Evolutionary conservation across 345 rosid species (phyloP).

Genomic region (Cardiospermum halicacabum): DNA sequence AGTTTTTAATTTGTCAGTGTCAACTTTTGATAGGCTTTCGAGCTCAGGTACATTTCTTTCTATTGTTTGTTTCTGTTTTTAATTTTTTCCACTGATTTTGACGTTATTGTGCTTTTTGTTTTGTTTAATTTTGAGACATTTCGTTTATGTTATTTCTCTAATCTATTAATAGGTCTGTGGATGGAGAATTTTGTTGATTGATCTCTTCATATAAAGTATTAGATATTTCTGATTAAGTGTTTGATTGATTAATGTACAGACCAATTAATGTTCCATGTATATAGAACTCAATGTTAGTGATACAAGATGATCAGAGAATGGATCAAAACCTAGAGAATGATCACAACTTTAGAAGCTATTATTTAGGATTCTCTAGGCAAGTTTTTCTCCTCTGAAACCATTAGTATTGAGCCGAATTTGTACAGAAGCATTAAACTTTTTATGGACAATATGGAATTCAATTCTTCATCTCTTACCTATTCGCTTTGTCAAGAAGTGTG

Average conservation of each 20-base stretch:
- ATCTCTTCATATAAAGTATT: too few species aligned
- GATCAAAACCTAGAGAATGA: too few species aligned
- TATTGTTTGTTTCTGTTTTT: too few species aligned
- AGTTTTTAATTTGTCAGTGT: too few species aligned
- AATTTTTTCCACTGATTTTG: too few species aligned
- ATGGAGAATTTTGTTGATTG: background rate
- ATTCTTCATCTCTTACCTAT: constrained; percentile 69
- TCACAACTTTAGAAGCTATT: constrained; percentile 28
- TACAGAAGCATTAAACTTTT: constrained; percentile 35
- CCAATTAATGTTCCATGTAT: constrained; percentile 73
- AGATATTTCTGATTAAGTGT: too few species aligned
- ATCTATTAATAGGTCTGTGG: too few species aligned
- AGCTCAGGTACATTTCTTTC: constrained; percentile 64
- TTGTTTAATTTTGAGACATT: too few species aligned
- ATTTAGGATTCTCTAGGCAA: constrained; percentile 32
- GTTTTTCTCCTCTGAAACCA: constrained; percentile 66
- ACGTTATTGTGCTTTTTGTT: constrained; percentile 9
- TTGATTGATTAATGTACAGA: constrained; percentile 33
- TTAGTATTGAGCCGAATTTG: constrained; percentile 53
- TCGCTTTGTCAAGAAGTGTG: constrained; percentile 53
- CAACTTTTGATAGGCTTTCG: too few species aligned
- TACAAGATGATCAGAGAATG: constrained; percentile 28
- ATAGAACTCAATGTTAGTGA: constrained; percentile 46
- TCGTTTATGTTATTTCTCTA: too few species aligned
- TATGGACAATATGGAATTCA: constrained; percentile 54